phyloP scores from a whole-genome alignment of 306 rosid species.

The Abrus precatorius region DNA sequence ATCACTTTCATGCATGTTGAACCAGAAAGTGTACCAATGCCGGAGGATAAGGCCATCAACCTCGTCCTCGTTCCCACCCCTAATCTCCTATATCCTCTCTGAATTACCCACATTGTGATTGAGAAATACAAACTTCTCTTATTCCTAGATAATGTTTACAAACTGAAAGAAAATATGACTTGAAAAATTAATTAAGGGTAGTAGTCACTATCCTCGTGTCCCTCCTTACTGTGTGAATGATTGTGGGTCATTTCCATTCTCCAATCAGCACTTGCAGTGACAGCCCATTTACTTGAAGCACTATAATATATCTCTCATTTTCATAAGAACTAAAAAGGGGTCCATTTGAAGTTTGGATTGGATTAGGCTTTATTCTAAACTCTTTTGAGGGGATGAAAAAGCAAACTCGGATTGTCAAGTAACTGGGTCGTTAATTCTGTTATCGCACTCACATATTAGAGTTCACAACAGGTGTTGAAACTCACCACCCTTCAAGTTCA shows the following conservation, averaged over 20 bases:
- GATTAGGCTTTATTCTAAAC: not conserved
- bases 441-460: conserved; percentile 40
- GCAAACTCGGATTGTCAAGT: not conserved
- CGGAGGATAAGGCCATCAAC: not conserved
- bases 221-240: conserved; percentile 13
- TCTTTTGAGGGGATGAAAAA: not conserved
- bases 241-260: conserved; percentile 3
- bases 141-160: conserved; percentile 10
- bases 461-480: conserved; percentile 31
- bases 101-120: conserved; percentile 6
- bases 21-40: conserved; percentile 21
- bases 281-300: not conserved
- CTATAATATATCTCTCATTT: not conserved
- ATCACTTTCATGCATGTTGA: conserved; percentile 26
- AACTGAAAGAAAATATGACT: not conserved
- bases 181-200: not conserved
- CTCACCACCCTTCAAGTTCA: not conserved
- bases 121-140: not conserved
- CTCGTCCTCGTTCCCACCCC: not conserved
- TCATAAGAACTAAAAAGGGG: not conserved
- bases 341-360: not conserved
- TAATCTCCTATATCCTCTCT: not conserved
- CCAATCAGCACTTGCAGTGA: not conserved
- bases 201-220: conserved; percentile 1
- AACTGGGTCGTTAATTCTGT: conserved; percentile 62